Conservation (phyloP, 208 protist species). For the Herpetomonas tarakana region DNA sequence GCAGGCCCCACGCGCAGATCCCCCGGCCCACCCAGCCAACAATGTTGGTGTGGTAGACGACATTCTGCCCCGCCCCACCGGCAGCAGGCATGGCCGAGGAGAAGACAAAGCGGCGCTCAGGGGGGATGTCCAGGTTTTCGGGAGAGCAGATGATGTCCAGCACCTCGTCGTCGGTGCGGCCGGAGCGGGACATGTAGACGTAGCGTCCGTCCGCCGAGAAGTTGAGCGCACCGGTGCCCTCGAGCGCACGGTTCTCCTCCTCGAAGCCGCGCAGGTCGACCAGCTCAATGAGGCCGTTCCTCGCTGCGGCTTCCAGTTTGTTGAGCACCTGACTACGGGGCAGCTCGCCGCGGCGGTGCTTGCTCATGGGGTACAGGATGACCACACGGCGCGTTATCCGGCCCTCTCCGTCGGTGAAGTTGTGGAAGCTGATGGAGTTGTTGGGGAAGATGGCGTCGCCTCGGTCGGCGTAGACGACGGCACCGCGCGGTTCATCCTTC, state of each 20-base stretch:
- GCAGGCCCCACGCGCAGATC: constrained; percentile 74
- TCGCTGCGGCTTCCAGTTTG: constrained; percentile 24
- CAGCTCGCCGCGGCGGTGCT: constrained; percentile 46
- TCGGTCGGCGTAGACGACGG: constrained; percentile 30
- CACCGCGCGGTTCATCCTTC: constrained; percentile 24
- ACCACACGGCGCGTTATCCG: constrained; percentile 52
- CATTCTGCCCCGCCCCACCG: constrained; percentile 6
- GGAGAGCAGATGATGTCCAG: constrained; percentile 49
- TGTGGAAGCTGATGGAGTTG: constrained; percentile 63
- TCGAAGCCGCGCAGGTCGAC: constrained; percentile 63
- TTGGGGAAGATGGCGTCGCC: constrained; percentile 38
- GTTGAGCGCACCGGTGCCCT: constrained; percentile 58
- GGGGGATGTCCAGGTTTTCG: constrained; percentile 71
- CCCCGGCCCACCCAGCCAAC: constrained; percentile 71
- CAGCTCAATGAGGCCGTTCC: constrained; percentile 37
- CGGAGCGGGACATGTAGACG: constrained; percentile 67
- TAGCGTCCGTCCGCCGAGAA: constrained; percentile 63
- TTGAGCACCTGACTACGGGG: constrained; percentile 43
- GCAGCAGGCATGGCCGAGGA: constrained; percentile 7
- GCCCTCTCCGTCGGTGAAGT: constrained; percentile 55
- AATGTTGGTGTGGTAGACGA: constrained; percentile 71
- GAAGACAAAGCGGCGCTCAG: constrained; percentile 61
- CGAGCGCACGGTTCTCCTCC: constrained; percentile 38
- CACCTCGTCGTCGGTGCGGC: constrained; percentile 50
- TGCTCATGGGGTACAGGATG: constrained; percentile 73